phyloP scores from a whole-genome alignment of 2,329 filamentous ascomycete genomes.

The Penicillium sp. region DNA sequence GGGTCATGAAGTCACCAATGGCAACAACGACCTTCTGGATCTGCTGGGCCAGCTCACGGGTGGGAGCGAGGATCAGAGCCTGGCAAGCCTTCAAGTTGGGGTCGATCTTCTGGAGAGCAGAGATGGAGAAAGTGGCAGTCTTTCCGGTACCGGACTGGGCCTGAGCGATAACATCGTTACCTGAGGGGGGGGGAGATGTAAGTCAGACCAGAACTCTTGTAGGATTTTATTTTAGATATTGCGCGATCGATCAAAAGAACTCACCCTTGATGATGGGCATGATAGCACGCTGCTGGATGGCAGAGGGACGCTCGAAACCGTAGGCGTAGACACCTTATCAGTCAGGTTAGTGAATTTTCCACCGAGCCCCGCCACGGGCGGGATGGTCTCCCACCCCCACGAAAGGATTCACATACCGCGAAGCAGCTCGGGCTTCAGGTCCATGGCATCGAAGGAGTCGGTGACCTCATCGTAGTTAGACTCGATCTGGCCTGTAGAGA shows the following conservation, averaged over 20 bases:
- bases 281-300: slow-evolving; percentile 99
- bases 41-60: slow-evolving; percentile 94
- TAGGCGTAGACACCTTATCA: slow-evolving; percentile 89
- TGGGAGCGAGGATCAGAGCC: slow-evolving; percentile 96
- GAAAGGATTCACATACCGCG: slow-evolving; percentile 68
- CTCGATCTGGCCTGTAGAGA: slow-evolving; percentile 89
- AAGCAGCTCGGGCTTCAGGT: slow-evolving; percentile 94
- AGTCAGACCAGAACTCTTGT: slow-evolving; percentile 19
- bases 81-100: slow-evolving; percentile 93
- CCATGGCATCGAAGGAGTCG: slow-evolving; percentile 99
- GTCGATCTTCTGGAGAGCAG: slow-evolving; percentile 98
- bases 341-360: slow-evolving; percentile 35
- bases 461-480: slow-evolving; percentile 99
- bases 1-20: slow-evolving; percentile 99
- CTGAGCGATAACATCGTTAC: slow-evolving; percentile 99
- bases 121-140: slow-evolving; percentile 99
- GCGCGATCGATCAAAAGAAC: slow-evolving; percentile 40
- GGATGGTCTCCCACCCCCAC: slow-evolving; percentile 6
- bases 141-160: slow-evolving; percentile 99
- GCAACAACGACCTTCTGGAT: slow-evolving; percentile 99
- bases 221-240: not conserved
- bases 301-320: slow-evolving; percentile 99
- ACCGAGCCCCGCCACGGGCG: slow-evolving; percentile 32
- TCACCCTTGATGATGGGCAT: slow-evolving; percentile 99
- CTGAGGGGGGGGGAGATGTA: slow-evolving; percentile 52